phyloP scores from a whole-genome alignment of 2,329 filamentous ascomycete genomes.

The Penicillium crustosum region DNA sequence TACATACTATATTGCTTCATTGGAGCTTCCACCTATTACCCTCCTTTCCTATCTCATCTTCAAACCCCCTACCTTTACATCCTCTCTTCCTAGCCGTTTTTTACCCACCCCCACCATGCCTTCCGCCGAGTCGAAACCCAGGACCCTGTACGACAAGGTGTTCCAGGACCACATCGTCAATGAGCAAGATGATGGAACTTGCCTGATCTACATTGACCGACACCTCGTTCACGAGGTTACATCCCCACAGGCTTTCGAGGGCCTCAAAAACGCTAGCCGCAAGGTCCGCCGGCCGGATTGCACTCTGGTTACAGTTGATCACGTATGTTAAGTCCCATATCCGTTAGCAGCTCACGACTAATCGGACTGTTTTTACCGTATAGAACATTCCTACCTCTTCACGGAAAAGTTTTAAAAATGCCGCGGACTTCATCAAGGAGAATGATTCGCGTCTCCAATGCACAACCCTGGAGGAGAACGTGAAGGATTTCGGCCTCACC shows the following conservation, averaged over 20 bases:
- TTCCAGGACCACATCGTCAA: constrained; percentile 92
- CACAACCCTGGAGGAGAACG: constrained; percentile 93
- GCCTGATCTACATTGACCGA: constrained; percentile 90
- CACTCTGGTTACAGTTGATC: constrained; percentile 93
- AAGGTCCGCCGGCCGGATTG: constrained; percentile 92
- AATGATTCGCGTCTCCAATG: constrained; percentile 92
- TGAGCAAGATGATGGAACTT: constrained; percentile 88
- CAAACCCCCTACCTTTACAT: not conserved
- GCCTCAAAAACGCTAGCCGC: constrained; percentile 82
- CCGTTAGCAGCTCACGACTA: not conserved
- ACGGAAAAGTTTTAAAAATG: constrained; percentile 89
- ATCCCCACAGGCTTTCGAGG: constrained; percentile 97
- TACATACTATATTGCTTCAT: constrained; percentile 4
- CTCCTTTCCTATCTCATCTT: not conserved
- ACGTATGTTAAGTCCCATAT: constrained; percentile 63
- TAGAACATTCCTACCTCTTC: constrained; percentile 92
- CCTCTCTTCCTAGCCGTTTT: constrained; percentile 9
- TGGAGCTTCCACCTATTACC: constrained; percentile 4
- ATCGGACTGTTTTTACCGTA: constrained; percentile 16
- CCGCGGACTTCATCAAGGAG: constrained; percentile 90
- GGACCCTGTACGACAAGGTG: constrained; percentile 97
- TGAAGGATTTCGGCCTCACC: constrained; percentile 92
- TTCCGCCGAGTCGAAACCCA: constrained; percentile 66
- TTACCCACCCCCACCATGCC: constrained; percentile 63
- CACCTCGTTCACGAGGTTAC: constrained; percentile 99